Evolutionary conservation across 2,329 filamentous ascomycete species (phyloP), one percentile per base, ranked within the genome.

Genomic region (Rasamsonia emersonii): DNA sequence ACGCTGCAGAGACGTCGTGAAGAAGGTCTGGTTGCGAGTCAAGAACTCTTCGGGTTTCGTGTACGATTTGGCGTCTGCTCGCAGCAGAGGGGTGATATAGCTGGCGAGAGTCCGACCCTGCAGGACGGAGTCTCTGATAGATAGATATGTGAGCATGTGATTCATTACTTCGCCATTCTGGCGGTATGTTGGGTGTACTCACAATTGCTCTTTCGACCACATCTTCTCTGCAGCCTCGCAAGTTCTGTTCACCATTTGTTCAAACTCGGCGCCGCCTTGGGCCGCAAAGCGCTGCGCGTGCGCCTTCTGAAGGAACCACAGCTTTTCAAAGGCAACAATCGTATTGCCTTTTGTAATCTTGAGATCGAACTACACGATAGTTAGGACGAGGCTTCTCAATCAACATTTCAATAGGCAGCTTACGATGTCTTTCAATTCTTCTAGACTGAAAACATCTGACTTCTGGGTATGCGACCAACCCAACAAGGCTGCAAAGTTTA

Each of bases 281-380:
- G 62, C 47, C 21, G 67, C 65, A 31, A 64, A 64, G 4, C 60
- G 59, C 23, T 65, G 58, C n/a, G 70, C 70, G 50, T 89, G 84
- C 28, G 74, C 71, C 45, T 73, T 76, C 50, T 95, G 85, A 29
- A 96, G 71, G 54, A 79, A 85, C 46, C 75, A 72, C 10, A 96
- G 70, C 53, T 96, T 98, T 29, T 78, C 75, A 30, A 79, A 73
- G 13, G 82, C 77, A 11, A 95, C 84, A 9, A 82, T 80, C 5
- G 88, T 85, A 54, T 95, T 88, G 7, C 89, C 89, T 46, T 82
- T 84, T 3, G 86, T 96, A 60, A 95, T 93, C 50, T 86, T 86
- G 43, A 93, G 70, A 27, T 79, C 77, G 53, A 95, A 89, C 73
- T 85, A 38, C 10, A 25, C 13, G 18, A 13, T 18, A 17, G 30